phyloP scores from a whole-genome alignment of 345 rosid genomes.

The Balakata baccata region DNA sequence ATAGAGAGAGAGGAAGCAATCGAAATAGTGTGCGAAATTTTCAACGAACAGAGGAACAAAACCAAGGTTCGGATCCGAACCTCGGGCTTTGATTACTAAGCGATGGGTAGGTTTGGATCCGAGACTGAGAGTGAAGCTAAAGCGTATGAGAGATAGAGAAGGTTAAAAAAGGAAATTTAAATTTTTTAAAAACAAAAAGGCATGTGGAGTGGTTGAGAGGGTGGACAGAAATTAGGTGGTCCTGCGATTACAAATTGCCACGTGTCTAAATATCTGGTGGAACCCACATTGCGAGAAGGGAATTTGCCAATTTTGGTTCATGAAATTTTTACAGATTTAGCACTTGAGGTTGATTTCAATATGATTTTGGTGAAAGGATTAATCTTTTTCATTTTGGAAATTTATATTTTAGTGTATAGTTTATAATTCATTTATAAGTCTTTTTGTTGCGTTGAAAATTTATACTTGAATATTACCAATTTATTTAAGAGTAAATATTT shows the following conservation, averaged over 20 bases:
- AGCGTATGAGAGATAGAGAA: not conserved
- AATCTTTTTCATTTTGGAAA: not conserved
- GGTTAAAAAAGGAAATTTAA: not conserved
- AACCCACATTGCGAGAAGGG: not conserved
- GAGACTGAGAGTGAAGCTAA: constrained; percentile 12
- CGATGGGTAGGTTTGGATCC: constrained; percentile 33
- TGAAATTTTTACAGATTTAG: not conserved
- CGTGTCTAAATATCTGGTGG: not conserved
- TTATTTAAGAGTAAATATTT: too few relatives aligned
- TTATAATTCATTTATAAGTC: too few relatives aligned
- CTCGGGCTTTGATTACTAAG: constrained; percentile 8
- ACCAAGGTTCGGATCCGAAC: constrained; percentile 33
- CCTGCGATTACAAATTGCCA: constrained; percentile 14
- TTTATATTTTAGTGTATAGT: too few relatives aligned
- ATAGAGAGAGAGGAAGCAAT: constrained; percentile 44
- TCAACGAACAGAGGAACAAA: constrained; percentile 57
- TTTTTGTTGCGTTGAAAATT: too few relatives aligned
- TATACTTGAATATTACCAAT: too few relatives aligned
- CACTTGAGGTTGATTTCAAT: not conserved
- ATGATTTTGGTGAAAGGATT: not conserved
- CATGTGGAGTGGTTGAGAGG: constrained; percentile 19
- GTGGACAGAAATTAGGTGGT: constrained; percentile 17
- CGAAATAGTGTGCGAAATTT: constrained; percentile 46
- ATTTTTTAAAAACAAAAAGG: too few relatives aligned
- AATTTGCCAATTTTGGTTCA: constrained; percentile 10